Conservation (phyloP, 1,284 basidiomycete species). For the Trametes hirsuta region DNA sequence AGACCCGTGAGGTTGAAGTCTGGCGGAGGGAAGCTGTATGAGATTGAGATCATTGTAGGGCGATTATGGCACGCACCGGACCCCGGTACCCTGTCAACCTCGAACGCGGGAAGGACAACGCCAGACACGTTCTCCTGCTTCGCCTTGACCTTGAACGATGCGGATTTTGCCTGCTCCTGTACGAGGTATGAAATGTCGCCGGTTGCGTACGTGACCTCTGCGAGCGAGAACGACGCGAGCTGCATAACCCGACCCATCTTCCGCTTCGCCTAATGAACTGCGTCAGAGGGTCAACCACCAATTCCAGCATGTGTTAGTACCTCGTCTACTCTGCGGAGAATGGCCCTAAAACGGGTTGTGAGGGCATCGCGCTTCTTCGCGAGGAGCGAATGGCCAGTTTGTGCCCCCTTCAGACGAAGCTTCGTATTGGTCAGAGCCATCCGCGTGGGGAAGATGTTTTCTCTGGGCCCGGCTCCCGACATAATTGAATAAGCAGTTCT, state of each 20-base stretch:
- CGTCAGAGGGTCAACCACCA: not conserved
- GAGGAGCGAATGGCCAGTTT: constrained; percentile 95
- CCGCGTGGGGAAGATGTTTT: constrained; percentile 92
- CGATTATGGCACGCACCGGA: constrained; percentile 58
- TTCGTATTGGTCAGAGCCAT: constrained; percentile 97
- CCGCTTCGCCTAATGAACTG: constrained; percentile 79
- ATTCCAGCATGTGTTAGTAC: constrained; percentile 39
- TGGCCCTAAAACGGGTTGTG: constrained; percentile 89
- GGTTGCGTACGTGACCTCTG: constrained; percentile 97
- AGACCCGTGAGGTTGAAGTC: constrained; percentile 99
- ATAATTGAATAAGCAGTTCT: constrained; percentile 43
- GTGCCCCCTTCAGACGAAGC: constrained; percentile 91
- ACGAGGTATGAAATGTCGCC: constrained; percentile 97
- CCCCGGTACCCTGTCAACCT: constrained; percentile 82
- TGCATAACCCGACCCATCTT: constrained; percentile 99
- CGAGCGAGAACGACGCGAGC: constrained; percentile 96
- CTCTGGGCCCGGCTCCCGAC: constrained; percentile 88
- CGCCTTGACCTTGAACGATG: constrained; percentile 91
- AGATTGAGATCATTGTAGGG: not conserved
- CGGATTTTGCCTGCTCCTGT: constrained; percentile 89
- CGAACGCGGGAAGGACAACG: constrained; percentile 96
- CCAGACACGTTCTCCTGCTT: constrained; percentile 99
- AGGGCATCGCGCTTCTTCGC: constrained; percentile 98
- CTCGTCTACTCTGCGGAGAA: constrained; percentile 93
- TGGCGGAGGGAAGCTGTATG: constrained; percentile 36